A percentile compares a stretch with the other conserved stretches of the same genome.
Conservation (phyloP, 1,284 basidiomycete species). For the Caloboletus firmus region DNA sequence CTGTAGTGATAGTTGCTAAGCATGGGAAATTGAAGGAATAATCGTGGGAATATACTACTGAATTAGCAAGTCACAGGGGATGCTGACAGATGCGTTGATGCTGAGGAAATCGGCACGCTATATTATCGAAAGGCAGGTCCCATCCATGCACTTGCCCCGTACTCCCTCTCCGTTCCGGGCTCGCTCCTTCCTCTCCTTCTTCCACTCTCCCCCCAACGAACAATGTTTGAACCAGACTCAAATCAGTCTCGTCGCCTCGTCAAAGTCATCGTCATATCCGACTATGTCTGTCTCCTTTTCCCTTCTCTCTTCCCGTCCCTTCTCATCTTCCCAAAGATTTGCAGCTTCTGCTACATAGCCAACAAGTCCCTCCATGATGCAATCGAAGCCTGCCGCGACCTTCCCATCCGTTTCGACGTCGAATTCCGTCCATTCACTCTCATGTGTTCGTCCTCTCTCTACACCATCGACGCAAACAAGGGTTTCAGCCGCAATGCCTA, state of each 20-base stretch:
- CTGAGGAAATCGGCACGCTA: constrained; percentile 32
- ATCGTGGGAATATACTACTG: constrained; percentile 27
- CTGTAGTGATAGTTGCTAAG: constrained; percentile 19
- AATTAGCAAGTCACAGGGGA: constrained; percentile 22
- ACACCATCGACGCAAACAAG: constrained; percentile 46
- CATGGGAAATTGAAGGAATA: constrained; percentile 22
- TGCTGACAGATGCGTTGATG: constrained; percentile 34
- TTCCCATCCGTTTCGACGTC: constrained; percentile 67
- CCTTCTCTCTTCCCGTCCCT: constrained; percentile 1
- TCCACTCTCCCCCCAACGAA: neutral
- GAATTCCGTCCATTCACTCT: constrained; percentile 74
- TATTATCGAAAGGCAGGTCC: constrained; percentile 29
- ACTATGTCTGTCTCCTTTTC: constrained; percentile 54
- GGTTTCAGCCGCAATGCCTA: constrained; percentile 38
- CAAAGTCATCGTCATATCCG: constrained; percentile 68
- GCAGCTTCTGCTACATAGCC: constrained; percentile 74
- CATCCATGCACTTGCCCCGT: constrained; percentile 25
- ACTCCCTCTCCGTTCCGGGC: neutral
- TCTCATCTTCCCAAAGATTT: constrained; percentile 45
- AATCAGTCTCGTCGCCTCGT: constrained; percentile 43
- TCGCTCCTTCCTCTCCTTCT: neutral
- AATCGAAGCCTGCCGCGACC: constrained; percentile 57
- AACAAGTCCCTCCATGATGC: constrained; percentile 71
- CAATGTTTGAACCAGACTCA: constrained; percentile 28
- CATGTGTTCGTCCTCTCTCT: constrained; percentile 48